Conservation (phyloP, 495 filamentous ascomycete genomes). For the Penicillium crystallinum region DNA sequence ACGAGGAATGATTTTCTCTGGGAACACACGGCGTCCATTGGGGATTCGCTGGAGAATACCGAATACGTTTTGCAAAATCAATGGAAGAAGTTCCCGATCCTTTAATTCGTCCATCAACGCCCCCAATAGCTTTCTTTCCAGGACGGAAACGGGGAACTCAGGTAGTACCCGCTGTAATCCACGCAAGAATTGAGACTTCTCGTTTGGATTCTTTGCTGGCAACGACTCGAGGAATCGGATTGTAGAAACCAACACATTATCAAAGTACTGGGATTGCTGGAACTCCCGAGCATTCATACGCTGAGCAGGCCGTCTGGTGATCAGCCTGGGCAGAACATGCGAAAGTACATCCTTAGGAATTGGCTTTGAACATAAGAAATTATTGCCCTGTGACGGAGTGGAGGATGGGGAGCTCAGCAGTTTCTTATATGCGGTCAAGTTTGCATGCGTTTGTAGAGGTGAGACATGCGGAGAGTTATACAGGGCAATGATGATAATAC, state of each 20-base stretch:
- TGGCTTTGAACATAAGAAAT: conserved; percentile 71
- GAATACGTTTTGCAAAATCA: conserved; percentile 87
- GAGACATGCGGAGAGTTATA: conserved; percentile 91
- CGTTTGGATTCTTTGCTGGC: conserved; percentile 83
- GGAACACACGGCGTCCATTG: conserved; percentile 68
- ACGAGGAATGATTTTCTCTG: conserved; percentile 76
- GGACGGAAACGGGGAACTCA: conserved; percentile 84
- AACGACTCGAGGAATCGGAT: conserved; percentile 90
- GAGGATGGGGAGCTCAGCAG: conserved; percentile 69
- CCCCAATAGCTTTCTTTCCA: conserved; percentile 91
- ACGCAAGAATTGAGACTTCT: conserved; percentile 87
- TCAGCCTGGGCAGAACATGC: conserved; percentile 72
- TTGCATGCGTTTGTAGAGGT: conserved; percentile 75
- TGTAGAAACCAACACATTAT: conserved; percentile 91
- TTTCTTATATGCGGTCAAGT: conserved; percentile 73
- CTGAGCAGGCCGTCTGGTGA: conserved; percentile 80
- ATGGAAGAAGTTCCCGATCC: conserved; percentile 75
- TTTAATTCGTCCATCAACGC: conserved; percentile 88
- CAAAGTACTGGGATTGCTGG: conserved; percentile 89
- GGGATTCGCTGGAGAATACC: conserved; percentile 74
- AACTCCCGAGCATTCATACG: conserved; percentile 87
- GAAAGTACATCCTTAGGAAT: conserved; percentile 72
- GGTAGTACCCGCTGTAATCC: conserved; percentile 79
- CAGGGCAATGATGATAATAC: conserved; percentile 78
- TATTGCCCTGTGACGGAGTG: conserved; percentile 71